Percentiles rank a stretch among this genome's conserved stretches.
Evolutionary conservation across 495 filamentous ascomycete species (phyloP).

Genomic region (Aspergillus sparsus): DNA sequence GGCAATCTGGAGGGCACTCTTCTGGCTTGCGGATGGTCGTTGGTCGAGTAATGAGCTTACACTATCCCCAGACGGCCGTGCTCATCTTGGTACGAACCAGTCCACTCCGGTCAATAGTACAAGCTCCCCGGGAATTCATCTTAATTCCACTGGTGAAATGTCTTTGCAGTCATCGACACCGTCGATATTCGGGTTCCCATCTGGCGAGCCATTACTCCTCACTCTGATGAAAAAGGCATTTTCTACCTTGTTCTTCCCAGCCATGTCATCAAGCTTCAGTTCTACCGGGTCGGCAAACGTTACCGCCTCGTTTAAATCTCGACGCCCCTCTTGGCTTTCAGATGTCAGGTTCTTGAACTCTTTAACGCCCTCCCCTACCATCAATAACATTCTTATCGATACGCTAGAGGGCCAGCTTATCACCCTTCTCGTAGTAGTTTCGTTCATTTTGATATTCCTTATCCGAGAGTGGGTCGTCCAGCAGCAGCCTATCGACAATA

Average conservation of each 20-base stretch:
- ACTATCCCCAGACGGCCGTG: constrained; percentile 23
- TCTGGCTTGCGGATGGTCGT: constrained; percentile 94
- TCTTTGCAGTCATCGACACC: constrained; percentile 39
- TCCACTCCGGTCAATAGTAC: constrained; percentile 42
- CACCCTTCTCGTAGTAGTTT: constrained; percentile 82
- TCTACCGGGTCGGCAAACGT: constrained; percentile 27
- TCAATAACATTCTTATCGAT: constrained; percentile 82
- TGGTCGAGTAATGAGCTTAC: constrained; percentile 56
- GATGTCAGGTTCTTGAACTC: constrained; percentile 70
- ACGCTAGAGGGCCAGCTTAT: constrained; percentile 91
- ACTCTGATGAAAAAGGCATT: constrained; percentile 47
- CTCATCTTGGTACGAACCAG: constrained; percentile 30
- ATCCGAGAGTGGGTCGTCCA: constrained; percentile 98
- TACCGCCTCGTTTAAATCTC: constrained; percentile 31
- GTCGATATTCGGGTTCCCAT: constrained; percentile 45
- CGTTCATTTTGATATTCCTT: constrained; percentile 92
- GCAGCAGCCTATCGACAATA: constrained; percentile 78
- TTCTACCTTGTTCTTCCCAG: constrained; percentile 42
- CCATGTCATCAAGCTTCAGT: constrained; percentile 29
- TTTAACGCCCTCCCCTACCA: constrained; percentile 66
- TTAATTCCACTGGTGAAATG: constrained; percentile 28
- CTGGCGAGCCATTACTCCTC: constrained; percentile 52
- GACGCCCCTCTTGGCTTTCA: constrained; percentile 60
- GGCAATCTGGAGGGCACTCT: constrained; percentile 84
- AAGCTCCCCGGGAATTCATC: constrained; percentile 28